Evolutionary conservation across 768 basidiomycete species (phyloP), one percentile per base, ranked within the genome.

Genomic region (Lentinula sp.): DNA sequence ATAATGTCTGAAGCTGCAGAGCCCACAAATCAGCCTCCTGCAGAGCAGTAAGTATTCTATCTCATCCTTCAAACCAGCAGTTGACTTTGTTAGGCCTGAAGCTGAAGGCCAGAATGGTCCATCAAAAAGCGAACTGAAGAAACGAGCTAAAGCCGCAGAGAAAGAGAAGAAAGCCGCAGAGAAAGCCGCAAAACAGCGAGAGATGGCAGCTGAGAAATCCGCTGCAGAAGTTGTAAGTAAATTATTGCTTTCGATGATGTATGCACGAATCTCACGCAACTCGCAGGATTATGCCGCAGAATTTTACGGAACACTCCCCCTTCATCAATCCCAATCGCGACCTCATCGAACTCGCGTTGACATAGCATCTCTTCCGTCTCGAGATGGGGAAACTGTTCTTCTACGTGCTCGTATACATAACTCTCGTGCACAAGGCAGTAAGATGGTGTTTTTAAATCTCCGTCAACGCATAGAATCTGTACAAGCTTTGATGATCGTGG

Each of bases 371-470:
- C 75, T 98, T 55, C 83, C 81, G 48, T 75, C 82, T 41, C 77
- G 85, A 65, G 84, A 87, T 63, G 93, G 87, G 6, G 78, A 95
- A 69, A 82, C 78, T 6, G 89, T 98, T 55, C 76, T 92, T 61
- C 77, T 98, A 63, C 90, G 96, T 65, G 95, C 94, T 12, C 86
- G 97, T 59, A 81, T 99, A 48, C 93, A 96, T 71, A 95, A 90
- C 15, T 88, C 90, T 32, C 88, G 97, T 59, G 90, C 91, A 0
- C 93, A 97, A 72, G 94, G 92, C 66, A 91, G 85, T 76, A 99
- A 94, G 78, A 94, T 98, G 86, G 91, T 91, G 56, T 99, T 99
- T 76, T 76, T 98, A 57, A 87, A 88, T 70, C 81, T 99, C 59
- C 90, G 96, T 62, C 96, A 99, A 73, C 84, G 91, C 66, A 87